A percentile compares a stretch with the other conserved stretches of the same genome.
These are phyloP conservation scores for Nicotiana undulata DNA, from an alignment of 257 asterid genomes.

Conservation along the genomic window DNA sequence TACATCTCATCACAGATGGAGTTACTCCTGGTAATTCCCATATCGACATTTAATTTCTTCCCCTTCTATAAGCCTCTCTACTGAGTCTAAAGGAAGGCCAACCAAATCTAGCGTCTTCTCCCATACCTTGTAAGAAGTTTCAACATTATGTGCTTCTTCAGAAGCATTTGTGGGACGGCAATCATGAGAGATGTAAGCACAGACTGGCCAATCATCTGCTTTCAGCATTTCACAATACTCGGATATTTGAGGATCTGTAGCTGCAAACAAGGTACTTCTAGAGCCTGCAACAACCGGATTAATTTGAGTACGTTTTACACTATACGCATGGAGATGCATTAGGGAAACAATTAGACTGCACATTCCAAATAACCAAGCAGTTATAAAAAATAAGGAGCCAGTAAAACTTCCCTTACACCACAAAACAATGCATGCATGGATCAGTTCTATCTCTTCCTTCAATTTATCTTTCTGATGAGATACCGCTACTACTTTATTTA, in stretches of 20 bases:
- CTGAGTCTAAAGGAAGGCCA: constrained; percentile 84
- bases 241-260: constrained; percentile 84
- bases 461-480: not conserved
- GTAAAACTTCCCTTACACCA: not conserved
- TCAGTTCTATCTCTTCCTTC: not conserved
- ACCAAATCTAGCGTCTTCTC: constrained; percentile 79
- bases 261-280: constrained; percentile 89
- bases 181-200: constrained; percentile 80
- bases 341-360: not conserved
- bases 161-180: constrained; percentile 91
- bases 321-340: not conserved
- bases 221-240: constrained; percentile 78
- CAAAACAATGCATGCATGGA: not conserved
- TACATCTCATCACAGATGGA: not conserved
- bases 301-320: not conserved
- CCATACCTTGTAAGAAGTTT: constrained; percentile 69
- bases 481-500: not conserved
- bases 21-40: constrained; percentile 17
- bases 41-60: constrained; percentile 55
- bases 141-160: constrained; percentile 77
- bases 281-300: constrained; percentile 53
- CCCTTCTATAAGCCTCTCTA: constrained; percentile 77
- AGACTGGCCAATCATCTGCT: constrained; percentile 96
- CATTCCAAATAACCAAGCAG: not conserved
- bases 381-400: not conserved